Evolutionary conservation across 163 green algal genomes (phyloP).

Genomic region (Volvox carteri): DNA sequence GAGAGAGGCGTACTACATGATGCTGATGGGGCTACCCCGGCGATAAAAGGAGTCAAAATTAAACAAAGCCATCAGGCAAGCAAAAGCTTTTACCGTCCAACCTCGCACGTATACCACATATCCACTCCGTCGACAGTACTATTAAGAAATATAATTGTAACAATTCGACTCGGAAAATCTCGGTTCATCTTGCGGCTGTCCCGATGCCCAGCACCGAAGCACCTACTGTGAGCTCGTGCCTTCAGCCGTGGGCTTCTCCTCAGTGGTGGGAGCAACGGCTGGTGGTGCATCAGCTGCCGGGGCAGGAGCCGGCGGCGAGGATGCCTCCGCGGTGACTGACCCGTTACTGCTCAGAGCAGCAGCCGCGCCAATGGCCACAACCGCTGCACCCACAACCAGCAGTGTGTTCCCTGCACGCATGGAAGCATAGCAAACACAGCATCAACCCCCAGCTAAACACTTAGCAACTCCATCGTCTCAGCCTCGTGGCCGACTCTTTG

Average conservation of each 20-base stretch:
- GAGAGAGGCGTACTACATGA: slow-evolving; percentile 23
- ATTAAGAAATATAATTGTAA: neutral
- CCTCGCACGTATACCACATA: too few species aligned
- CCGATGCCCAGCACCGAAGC: neutral
- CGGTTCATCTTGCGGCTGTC: too few species aligned
- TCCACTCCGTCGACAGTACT: neutral
- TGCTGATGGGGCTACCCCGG: slow-evolving; percentile 10
- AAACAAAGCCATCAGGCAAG: too few species aligned
- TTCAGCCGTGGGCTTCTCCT: slow-evolving; percentile 16
- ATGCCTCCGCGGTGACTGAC: neutral
- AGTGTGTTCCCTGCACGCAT: neutral
- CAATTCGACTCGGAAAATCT: too few species aligned
- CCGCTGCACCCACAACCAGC: neutral
- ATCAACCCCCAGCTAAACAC: too few species aligned
- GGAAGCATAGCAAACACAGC: neutral
- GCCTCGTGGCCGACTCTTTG: too few species aligned
- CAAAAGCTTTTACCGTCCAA: too few species aligned
- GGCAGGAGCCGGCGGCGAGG: neutral
- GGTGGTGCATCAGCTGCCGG: neutral
- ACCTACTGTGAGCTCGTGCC: neutral
- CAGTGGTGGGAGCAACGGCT: neutral
- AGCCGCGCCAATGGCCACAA: neutral
- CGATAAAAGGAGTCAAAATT: neutral
- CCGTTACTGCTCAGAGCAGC: neutral
- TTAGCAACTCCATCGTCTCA: too few species aligned